Conservation (phyloP, 768 basidiomycete species). For the Rhizopogon roseolus region DNA sequence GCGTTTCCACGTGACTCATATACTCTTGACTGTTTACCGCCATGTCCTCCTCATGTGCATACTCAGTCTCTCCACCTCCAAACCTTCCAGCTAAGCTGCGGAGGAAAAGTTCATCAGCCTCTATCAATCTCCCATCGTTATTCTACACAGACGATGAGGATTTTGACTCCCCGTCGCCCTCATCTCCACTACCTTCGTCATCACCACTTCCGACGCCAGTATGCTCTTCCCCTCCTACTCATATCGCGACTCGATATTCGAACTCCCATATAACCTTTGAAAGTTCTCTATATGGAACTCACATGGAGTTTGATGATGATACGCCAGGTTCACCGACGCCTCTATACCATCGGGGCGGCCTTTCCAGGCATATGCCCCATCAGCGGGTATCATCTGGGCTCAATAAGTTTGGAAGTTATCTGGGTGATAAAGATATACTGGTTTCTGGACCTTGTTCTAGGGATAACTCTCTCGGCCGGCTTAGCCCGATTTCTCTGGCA, state of each 20-base stretch:
- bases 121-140: conserved; percentile 3
- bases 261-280: background rate
- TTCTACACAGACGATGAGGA: background rate
- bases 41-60: conserved; percentile 16
- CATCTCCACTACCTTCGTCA: conserved; percentile 17
- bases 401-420: background rate
- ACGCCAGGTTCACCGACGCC: conserved; percentile 1
- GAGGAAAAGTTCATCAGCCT: conserved; percentile 19
- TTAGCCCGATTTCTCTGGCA: background rate
- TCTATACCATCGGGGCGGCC: background rate
- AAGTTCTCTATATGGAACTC: too few relatives aligned
- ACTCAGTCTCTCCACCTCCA: conserved; percentile 7
- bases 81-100: conserved; percentile 15
- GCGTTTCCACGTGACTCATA: conserved; percentile 27
- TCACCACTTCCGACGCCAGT: conserved; percentile 14
- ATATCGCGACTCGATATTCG: background rate
- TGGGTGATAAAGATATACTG: background rate
- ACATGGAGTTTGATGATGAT: background rate
- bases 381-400: background rate
- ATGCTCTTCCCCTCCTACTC: background rate
- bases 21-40: conserved; percentile 20
- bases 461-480: background rate
- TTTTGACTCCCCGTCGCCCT: conserved; percentile 5
- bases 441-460: background rate
- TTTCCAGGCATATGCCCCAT: background rate